Percentiles rank a stretch among this genome's conserved stretches.
Conservation (phyloP, 345 rosid species). For the Pistacia vera region DNA sequence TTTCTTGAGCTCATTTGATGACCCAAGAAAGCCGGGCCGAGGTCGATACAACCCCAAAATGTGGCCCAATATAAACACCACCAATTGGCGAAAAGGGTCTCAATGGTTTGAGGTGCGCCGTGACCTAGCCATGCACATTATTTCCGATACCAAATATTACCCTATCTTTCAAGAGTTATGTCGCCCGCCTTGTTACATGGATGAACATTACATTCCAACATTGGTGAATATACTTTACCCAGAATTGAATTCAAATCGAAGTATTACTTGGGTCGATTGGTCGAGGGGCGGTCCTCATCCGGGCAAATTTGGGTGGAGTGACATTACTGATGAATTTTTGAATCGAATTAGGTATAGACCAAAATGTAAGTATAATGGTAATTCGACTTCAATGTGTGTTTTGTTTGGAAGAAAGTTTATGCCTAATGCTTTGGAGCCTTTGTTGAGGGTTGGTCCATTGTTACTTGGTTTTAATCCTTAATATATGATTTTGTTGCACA, state of each 20-base stretch:
- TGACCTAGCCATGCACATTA: constrained; percentile 41
- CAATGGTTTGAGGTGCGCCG: constrained; percentile 82
- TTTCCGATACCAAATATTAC: constrained; percentile 53
- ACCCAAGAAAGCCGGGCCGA: constrained; percentile 46
- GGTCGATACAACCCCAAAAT: constrained; percentile 66
- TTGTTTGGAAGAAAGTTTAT: constrained; percentile 72
- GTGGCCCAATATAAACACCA: constrained; percentile 54
- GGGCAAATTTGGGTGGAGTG: constrained; percentile 41
- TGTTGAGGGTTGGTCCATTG: constrained; percentile 54
- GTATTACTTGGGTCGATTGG: constrained; percentile 77
- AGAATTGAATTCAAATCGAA: constrained; percentile 47
- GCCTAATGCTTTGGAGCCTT: constrained; percentile 50
- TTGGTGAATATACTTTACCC: constrained; percentile 40
- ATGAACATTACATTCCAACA: constrained; percentile 79
- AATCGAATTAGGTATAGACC: constrained; percentile 40
- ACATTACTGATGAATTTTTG: constrained; percentile 54
- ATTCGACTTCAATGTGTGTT: constrained; percentile 36
- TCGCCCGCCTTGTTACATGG: constrained; percentile 59
- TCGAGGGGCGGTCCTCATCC: constrained; percentile 70
- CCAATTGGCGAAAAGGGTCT: constrained; percentile 79
- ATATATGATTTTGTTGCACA: background rate
- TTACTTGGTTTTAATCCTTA: constrained; percentile 52
- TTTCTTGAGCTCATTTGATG: constrained; percentile 50
- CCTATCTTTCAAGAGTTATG: constrained; percentile 44
- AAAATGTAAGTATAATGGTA: constrained; percentile 51